phyloP scores from a whole-genome alignment of 2,329 filamentous ascomycete species.

The Sporothrix protearum region DNA sequence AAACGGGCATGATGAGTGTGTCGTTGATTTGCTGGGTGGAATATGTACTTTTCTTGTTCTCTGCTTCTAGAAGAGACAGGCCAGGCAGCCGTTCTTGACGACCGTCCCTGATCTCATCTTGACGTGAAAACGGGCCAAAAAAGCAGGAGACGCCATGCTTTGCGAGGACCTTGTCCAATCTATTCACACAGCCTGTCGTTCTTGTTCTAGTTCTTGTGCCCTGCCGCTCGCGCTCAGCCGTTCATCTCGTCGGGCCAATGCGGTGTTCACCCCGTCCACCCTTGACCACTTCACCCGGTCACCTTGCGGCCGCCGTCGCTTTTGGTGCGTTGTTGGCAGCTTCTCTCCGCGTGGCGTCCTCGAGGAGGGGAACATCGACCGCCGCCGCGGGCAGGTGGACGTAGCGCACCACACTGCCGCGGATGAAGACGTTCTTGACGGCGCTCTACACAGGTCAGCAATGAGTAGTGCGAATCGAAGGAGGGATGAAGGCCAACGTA shows the following conservation, averaged over 20 bases:
- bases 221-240: no score
- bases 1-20: background rate
- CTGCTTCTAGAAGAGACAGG: background rate
- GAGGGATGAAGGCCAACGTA: slow-evolving; percentile 28
- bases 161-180: no score
- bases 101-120: no score
- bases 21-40: background rate
- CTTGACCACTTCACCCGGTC: no score
- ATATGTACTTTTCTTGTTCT: background rate
- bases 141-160: no score
- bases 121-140: background rate
- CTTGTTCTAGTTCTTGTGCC: no score
- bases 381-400: slow-evolving; percentile 79
- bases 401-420: slow-evolving; percentile 88
- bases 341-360: slow-evolving; percentile 84
- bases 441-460: slow-evolving; percentile 49
- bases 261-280: no score
- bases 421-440: slow-evolving; percentile 94
- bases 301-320: slow-evolving; percentile 35
- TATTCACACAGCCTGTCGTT: no score
- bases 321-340: slow-evolving; percentile 57
- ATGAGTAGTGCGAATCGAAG: background rate
- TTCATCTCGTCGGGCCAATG: no score
- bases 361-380: slow-evolving; percentile 80
- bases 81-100: background rate